Evolutionary conservation across 1,139 yeast species (phyloP), one percentile per base, ranked within the genome.

Genomic region (Kurtzmaniella quercitrusa): DNA sequence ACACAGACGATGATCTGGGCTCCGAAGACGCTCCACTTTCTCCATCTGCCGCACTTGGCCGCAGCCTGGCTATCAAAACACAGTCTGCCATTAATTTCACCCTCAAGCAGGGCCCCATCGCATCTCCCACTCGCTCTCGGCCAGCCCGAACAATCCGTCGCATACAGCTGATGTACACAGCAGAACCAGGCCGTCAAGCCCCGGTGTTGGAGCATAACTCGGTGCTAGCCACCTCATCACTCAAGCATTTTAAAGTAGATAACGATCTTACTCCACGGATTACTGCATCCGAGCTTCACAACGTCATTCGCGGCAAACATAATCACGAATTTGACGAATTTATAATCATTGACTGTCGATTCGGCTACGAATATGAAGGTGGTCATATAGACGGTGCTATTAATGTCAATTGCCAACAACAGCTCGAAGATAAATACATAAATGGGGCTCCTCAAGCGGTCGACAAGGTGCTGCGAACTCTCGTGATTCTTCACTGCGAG

Each of bases 401-500:
- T 43, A 93, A 93, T 60, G 72, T 89, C 34, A 81, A 87, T 36
- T 76, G 85, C 38, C 84, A 85, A 51, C 78, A 78, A 45, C 82
- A 78, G 41, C 66, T 93, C 40, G 93, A 86, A 55, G 65, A 72
- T 28, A 60, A 50, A 38, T 74, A 81, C 45, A 51, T 68, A 60
- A 45, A 36, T 11, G 36, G 17, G 32, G 44, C 51, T 33, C 36
- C 41, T 12, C 41, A 43, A 30, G 41, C 51, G 6, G 57, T 48
- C 42, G 46, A 39, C 21, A 49, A 50, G 45, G 43, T 53, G 35
- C 42, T 51, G 30, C 45, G 20, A 19, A 34, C 37, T 18, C 64
- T 93, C 44, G 63, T 91, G 16, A 74, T 94, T 12, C 91, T 93
- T 66, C 98, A 93, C 63, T 93, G 98, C 65, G 98, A 93, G 62